Evolutionary conservation across 75 land plant species (phyloP).

Genomic region (Selaginella tamariscina): DNA sequence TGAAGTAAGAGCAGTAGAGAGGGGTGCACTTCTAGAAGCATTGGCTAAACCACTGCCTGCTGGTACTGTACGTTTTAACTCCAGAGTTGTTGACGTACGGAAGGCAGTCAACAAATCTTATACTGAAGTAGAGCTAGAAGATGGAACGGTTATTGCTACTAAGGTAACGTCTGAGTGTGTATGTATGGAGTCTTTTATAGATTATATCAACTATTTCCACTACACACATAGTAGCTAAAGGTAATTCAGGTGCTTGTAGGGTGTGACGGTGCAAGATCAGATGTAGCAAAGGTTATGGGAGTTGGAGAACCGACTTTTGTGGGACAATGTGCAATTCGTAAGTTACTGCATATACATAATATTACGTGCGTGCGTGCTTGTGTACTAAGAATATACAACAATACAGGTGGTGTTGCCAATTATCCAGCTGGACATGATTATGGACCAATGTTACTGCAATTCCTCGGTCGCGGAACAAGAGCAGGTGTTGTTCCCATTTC

Average conservation of each 20-base stretch:
- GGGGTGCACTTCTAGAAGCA: slow-evolving; percentile 51
- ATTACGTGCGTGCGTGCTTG: too few relatives aligned
- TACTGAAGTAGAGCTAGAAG: slow-evolving; percentile 33
- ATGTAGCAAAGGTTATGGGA: slow-evolving; percentile 83
- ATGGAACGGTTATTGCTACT: slow-evolving; percentile 36
- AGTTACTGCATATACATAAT: too few relatives aligned
- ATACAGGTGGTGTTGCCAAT: slow-evolving; percentile 54
- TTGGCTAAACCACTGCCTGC: slow-evolving; percentile 48
- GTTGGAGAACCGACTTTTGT: slow-evolving; percentile 56
- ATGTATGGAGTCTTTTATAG: background rate
- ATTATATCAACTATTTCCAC: background rate
- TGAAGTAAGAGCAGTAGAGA: slow-evolving; percentile 60
- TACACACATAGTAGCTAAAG: background rate
- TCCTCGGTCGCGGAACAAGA: slow-evolving; percentile 73
- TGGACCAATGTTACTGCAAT: slow-evolving; percentile 37
- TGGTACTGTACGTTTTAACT: slow-evolving; percentile 40
- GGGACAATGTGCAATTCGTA: slow-evolving; percentile 71
- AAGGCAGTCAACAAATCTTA: slow-evolving; percentile 16
- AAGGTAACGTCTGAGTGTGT: slow-evolving; percentile 38
- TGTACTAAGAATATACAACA: too few relatives aligned
- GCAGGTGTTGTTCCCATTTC: slow-evolving; percentile 77
- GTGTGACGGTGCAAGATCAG: slow-evolving; percentile 80
- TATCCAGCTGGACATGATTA: slow-evolving; percentile 52
- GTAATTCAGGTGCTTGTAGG: slow-evolving; percentile 74
- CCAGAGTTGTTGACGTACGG: slow-evolving; percentile 34